phyloP scores from a whole-genome alignment of 192 early-diverging fungal species.

The Oehlia diaphana region DNA sequence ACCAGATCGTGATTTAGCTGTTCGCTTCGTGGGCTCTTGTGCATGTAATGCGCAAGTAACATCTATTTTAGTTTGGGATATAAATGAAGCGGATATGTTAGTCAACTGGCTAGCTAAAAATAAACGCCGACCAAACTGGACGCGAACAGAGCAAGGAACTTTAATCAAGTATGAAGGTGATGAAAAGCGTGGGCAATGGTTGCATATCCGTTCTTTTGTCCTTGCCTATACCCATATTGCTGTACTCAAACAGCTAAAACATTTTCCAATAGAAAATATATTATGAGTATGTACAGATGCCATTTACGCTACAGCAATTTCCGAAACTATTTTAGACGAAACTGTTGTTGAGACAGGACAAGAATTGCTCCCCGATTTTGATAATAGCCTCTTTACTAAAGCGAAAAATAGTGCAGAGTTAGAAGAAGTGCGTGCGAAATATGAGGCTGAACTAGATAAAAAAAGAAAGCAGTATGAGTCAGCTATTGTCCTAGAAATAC shows the following conservation, averaged over 20 bases:
- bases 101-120: not conserved
- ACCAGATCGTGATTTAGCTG: not conserved
- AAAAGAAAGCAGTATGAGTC: too few species aligned
- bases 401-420: too few species aligned
- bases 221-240: constrained; percentile 11
- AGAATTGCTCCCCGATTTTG: too few species aligned
- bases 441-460: too few species aligned
- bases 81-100: too few species aligned
- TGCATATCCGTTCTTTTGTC: not conserved
- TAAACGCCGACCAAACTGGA: not conserved
- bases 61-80: too few species aligned
- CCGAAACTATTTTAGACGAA: too few species aligned
- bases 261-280: not conserved
- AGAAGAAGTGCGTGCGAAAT: too few species aligned
- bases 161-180: constrained; percentile 3
- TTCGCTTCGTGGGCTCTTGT: not conserved
- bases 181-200: not conserved
- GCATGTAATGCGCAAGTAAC: not conserved
- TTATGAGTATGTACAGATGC: not conserved
- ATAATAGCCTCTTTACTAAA: too few species aligned
- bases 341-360: too few species aligned
- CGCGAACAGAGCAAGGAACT: not conserved
- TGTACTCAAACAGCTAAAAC: constrained; percentile 1
- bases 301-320: not conserved
- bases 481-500: too few species aligned